These are phyloP conservation scores for Baorangia bicolor DNA, from an alignment of 768 basidiomycete genomes.

Conservation along the genomic window DNA sequence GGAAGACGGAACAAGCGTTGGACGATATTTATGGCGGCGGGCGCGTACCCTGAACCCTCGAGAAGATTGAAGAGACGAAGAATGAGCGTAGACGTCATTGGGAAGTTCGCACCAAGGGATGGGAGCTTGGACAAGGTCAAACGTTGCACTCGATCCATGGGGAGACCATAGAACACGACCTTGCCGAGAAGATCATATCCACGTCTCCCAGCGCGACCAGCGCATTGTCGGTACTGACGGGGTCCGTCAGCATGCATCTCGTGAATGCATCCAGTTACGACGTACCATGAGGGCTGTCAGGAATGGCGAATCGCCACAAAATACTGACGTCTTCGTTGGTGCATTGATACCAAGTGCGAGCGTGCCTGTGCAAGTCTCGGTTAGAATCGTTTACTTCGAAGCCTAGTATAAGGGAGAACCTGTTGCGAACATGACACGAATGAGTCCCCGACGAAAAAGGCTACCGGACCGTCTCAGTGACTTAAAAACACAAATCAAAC, in stretches of 20 bases:
- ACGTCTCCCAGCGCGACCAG: slow-evolving; percentile 70
- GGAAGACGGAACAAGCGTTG: slow-evolving; percentile 55
- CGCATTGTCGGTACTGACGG: slow-evolving; percentile 65
- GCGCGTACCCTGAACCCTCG: slow-evolving; percentile 54
- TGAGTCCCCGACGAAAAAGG: slow-evolving; percentile 59
- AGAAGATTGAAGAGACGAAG: slow-evolving; percentile 66
- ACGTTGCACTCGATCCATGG: slow-evolving; percentile 62
- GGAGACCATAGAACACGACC: slow-evolving; percentile 69
- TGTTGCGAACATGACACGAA: slow-evolving; percentile 68
- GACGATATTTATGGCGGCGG: slow-evolving; percentile 48
- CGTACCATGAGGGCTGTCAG: slow-evolving; percentile 60
- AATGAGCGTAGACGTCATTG: slow-evolving; percentile 62
- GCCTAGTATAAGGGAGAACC: slow-evolving; percentile 31
- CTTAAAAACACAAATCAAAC: background rate
- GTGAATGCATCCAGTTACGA: background rate
- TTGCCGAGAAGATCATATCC: slow-evolving; percentile 70
- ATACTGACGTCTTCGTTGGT: slow-evolving; percentile 63
- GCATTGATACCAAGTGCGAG: slow-evolving; percentile 77
- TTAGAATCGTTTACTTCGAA: background rate
- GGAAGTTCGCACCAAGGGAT: slow-evolving; percentile 61
- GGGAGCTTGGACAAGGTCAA: slow-evolving; percentile 64
- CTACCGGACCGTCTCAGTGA: background rate
- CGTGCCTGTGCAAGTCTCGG: slow-evolving; percentile 42
- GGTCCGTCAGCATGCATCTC: background rate
- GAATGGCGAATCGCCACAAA: slow-evolving; percentile 60